phyloP scores from a whole-genome alignment of 345 rosid genomes.

The Barbarea vulgaris region DNA sequence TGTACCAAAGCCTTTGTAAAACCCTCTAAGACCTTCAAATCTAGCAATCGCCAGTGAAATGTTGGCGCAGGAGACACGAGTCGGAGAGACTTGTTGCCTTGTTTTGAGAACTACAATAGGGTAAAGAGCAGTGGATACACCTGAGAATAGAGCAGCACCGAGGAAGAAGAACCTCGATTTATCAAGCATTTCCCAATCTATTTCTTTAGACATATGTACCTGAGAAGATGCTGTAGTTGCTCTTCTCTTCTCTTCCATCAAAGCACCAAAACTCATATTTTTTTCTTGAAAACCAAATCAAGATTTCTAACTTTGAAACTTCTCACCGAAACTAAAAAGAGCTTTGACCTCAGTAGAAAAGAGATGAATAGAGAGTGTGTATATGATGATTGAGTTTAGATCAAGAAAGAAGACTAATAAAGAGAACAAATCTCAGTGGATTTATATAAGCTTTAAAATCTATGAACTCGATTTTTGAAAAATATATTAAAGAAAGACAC shows the following conservation, averaged over 20 bases:
- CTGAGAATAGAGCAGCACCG: constrained; percentile 90
- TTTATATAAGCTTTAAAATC: constrained; percentile 24
- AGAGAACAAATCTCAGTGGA: constrained; percentile 11
- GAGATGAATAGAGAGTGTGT: neutral
- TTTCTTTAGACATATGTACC: constrained; percentile 65
- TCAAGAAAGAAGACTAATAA: neutral
- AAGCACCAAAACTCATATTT: constrained; percentile 59
- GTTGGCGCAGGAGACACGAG: constrained; percentile 58
- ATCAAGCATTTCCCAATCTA: constrained; percentile 92
- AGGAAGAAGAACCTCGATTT: constrained; percentile 84
- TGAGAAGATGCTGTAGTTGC: constrained; percentile 47
- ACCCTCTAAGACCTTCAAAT: constrained; percentile 76
- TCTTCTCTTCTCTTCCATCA: constrained; percentile 52
- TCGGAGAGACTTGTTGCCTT: constrained; percentile 73
- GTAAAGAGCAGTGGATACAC: constrained; percentile 78
- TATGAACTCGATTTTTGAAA: constrained; percentile 28
- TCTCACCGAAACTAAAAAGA: neutral
- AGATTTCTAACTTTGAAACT: constrained; percentile 7
- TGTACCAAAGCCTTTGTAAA: constrained; percentile 86
- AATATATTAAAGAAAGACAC: constrained; percentile 13
- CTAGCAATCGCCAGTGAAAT: constrained; percentile 64
- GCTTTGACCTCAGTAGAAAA: neutral
- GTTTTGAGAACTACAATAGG: constrained; percentile 82
- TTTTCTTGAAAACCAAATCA: constrained; percentile 35
- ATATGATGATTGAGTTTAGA: constrained; percentile 2